These are phyloP conservation scores for Phytophthora vignae DNA, from an alignment of 352 stramenopile species.

Conservation along the genomic window DNA sequence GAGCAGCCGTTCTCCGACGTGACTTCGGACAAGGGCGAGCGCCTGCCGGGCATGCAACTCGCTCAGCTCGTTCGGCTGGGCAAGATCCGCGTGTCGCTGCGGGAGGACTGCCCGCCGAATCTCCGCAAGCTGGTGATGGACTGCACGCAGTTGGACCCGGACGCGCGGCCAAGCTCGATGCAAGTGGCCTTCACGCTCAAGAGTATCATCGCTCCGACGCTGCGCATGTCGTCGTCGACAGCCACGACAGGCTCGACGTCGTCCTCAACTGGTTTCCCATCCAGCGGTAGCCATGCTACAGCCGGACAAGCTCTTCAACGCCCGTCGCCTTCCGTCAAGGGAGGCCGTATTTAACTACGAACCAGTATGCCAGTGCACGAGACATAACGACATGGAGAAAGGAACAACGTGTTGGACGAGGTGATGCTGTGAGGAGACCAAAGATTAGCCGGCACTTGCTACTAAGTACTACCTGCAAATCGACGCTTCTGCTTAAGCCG, in stretches of 20 bases:
- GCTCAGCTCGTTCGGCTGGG: slow-evolving; percentile 67
- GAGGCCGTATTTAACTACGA: slow-evolving; percentile 21
- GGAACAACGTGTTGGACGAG: too few species aligned
- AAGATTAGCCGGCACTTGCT: too few species aligned
- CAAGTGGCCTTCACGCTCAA: slow-evolving; percentile 79
- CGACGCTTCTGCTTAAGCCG: neutral
- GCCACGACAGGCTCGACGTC: slow-evolving; percentile 32
- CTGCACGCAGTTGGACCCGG: slow-evolving; percentile 74
- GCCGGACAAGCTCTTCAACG: slow-evolving; percentile 20
- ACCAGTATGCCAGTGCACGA: neutral
- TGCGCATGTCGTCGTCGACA: slow-evolving; percentile 42
- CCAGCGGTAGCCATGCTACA: slow-evolving; percentile 19
- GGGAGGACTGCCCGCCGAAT: slow-evolving; percentile 64
- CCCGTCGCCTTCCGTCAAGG: slow-evolving; percentile 15
- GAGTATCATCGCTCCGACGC: slow-evolving; percentile 68
- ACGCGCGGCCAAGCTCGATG: slow-evolving; percentile 70
- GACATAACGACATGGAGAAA: too few species aligned
- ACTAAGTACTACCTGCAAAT: too few species aligned
- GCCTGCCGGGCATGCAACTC: slow-evolving; percentile 75
- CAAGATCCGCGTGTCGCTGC: slow-evolving; percentile 59
- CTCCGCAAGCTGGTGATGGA: slow-evolving; percentile 59
- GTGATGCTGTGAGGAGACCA: too few species aligned
- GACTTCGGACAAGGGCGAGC: slow-evolving; percentile 53
- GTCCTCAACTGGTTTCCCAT: slow-evolving; percentile 10
- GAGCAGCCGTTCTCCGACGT: slow-evolving; percentile 64